A percentile compares a stretch with the other conserved stretches of the same genome.
phyloP scores from a whole-genome alignment of 169 alveolate species.

The Sarcocystis neurona region DNA sequence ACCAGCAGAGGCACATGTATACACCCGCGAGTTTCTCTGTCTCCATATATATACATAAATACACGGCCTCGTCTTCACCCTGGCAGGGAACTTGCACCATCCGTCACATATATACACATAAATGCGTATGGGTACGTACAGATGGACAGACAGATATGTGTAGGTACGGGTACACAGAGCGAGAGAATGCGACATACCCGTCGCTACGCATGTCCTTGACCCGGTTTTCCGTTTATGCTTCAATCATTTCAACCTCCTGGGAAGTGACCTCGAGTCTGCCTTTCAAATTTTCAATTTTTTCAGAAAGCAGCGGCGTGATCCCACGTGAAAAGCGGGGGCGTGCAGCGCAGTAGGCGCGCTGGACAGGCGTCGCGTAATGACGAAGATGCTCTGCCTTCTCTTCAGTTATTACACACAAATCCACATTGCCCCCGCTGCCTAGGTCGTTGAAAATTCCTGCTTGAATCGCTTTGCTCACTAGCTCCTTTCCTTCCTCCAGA shows the following conservation, averaged over 20 bases:
- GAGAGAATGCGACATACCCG: no score
- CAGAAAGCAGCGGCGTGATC: conserved; percentile 19
- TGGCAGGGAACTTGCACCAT: no score
- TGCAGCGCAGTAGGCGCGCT: background rate
- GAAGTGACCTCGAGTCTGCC: background rate
- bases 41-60: no score
- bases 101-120: no score
- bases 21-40: no score
- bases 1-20: no score
- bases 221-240: no score
- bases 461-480: conserved; percentile 67
- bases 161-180: no score
- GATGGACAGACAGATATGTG: no score
- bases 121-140: no score
- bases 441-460: conserved; percentile 68
- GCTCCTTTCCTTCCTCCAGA: conserved; percentile 67
- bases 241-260: conserved; percentile 36
- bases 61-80: no score
- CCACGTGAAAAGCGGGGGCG: background rate
- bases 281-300: conserved; percentile 16
- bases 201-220: no score
- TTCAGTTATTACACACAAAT: conserved; percentile 63
- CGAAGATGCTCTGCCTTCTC: conserved; percentile 33
- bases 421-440: conserved; percentile 67
- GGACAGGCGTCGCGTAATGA: conserved; percentile 20